phyloP scores from a whole-genome alignment of 148 eudicot species.

The Rhododendron molle region DNA sequence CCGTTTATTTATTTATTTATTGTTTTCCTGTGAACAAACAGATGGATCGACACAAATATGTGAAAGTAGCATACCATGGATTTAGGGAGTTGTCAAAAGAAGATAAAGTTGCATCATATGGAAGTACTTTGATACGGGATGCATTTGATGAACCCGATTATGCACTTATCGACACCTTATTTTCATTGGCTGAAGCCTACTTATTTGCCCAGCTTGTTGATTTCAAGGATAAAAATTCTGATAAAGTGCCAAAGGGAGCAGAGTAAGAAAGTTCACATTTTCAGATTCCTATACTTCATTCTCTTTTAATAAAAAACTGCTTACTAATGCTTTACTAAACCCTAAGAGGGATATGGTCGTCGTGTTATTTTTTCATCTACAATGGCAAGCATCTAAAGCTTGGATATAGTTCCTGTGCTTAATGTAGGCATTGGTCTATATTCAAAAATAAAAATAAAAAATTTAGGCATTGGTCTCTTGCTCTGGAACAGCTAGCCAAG shows the following conservation, averaged over 20 bases:
- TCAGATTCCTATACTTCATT: not conserved
- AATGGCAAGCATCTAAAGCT: not conserved
- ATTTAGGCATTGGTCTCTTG: not conserved
- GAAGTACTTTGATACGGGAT: constrained; percentile 73
- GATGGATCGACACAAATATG: constrained; percentile 99
- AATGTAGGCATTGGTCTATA: not conserved
- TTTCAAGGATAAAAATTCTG: constrained; percentile 82
- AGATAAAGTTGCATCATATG: constrained; percentile 78
- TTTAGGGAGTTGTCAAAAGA: constrained; percentile 75
- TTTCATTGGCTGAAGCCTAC: constrained; percentile 94
- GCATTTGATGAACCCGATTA: constrained; percentile 97
- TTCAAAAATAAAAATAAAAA: too few species aligned
- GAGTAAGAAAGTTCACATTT: constrained; percentile 53
- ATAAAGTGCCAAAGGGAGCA: constrained; percentile 53
- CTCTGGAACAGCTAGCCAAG: not conserved
- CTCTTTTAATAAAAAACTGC: not conserved
- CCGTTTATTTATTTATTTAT: not conserved
- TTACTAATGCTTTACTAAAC: not conserved
- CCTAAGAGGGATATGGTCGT: not conserved
- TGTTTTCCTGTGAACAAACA: constrained; percentile 24
- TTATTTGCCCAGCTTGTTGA: constrained; percentile 98
- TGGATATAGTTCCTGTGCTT: not conserved
- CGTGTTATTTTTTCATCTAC: not conserved
- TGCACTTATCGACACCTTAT: constrained; percentile 93
- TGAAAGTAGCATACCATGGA: constrained; percentile 98